Percentiles rank a stretch among this genome's conserved stretches.
Conservation (phyloP, 805 yeast species). For the Metschnikowia similis region DNA sequence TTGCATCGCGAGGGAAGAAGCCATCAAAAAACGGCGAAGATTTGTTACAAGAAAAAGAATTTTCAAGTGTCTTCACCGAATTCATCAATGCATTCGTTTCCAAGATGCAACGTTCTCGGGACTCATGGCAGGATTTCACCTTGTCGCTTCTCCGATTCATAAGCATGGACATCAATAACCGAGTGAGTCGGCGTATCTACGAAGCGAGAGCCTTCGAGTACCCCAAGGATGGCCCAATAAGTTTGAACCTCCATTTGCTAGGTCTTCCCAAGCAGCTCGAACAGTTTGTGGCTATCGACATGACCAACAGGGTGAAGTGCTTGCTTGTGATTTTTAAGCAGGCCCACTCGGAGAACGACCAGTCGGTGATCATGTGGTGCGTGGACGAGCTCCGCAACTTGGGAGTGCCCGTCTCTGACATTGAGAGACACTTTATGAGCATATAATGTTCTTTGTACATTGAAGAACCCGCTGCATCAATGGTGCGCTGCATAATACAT, state of each 20-base stretch:
- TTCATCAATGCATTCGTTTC: slow-evolving; percentile 2
- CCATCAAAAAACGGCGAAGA: background rate
- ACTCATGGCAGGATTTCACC: slow-evolving; percentile 14
- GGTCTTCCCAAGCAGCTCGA: slow-evolving; percentile 19
- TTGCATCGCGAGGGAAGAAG: too few species aligned
- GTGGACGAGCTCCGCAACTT: slow-evolving; percentile 26
- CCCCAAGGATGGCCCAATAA: slow-evolving; percentile 5
- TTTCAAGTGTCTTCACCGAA: background rate
- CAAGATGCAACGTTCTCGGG: slow-evolving; percentile 2
- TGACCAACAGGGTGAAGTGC: slow-evolving; percentile 16
- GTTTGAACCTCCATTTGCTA: slow-evolving; percentile 18
- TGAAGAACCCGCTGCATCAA: too few species aligned
- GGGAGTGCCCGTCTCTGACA: slow-evolving; percentile 20
- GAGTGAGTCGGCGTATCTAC: slow-evolving; percentile 20
- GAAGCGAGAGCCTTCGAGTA: slow-evolving; percentile 7
- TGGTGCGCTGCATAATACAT: too few species aligned
- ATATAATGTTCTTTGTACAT: background rate
- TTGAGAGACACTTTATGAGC: background rate
- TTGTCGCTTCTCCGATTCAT: slow-evolving; percentile 17
- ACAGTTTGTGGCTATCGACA: slow-evolving; percentile 14
- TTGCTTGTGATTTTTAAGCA: slow-evolving; percentile 20
- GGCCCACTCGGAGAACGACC: slow-evolving; percentile 24
- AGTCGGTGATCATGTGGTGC: slow-evolving; percentile 24
- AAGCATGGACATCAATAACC: slow-evolving; percentile 16
- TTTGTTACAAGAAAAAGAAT: background rate